Evolutionary conservation across 169 alveolate genomes (phyloP).

Genomic region (Plasmodium cynomolgi): DNA sequence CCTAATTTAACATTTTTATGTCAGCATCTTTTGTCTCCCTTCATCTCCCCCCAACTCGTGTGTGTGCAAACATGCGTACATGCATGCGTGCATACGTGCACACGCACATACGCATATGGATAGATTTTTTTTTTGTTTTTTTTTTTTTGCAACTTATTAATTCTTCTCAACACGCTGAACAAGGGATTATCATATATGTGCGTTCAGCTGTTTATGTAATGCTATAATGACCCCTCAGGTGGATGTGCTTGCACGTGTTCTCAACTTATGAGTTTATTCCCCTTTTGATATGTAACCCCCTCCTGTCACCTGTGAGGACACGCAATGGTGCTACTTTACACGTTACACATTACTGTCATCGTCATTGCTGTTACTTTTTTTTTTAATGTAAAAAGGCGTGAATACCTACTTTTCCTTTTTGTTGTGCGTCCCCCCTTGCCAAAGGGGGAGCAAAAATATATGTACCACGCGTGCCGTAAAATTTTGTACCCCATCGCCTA

Average conservation of each 20-base stretch:
- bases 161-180: background rate
- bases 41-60: background rate
- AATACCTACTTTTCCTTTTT: background rate
- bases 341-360: background rate
- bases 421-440: background rate
- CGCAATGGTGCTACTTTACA: background rate
- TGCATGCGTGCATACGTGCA: background rate
- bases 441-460: background rate
- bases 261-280: background rate
- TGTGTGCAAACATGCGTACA: constrained; percentile 3
- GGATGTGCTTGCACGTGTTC: background rate
- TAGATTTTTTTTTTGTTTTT: background rate
- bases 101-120: background rate
- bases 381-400: background rate
- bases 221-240: background rate
- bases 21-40: background rate
- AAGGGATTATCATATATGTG: background rate
- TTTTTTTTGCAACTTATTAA: constrained; percentile 4
- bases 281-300: background rate
- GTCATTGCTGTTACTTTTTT: background rate
- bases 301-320: background rate
- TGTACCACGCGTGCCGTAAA: background rate
- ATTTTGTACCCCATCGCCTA: background rate
- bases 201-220: constrained; percentile 1
- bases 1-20: background rate